phyloP scores from a whole-genome alignment of 176 grass and related monocot species.

The Areca catechu region DNA sequence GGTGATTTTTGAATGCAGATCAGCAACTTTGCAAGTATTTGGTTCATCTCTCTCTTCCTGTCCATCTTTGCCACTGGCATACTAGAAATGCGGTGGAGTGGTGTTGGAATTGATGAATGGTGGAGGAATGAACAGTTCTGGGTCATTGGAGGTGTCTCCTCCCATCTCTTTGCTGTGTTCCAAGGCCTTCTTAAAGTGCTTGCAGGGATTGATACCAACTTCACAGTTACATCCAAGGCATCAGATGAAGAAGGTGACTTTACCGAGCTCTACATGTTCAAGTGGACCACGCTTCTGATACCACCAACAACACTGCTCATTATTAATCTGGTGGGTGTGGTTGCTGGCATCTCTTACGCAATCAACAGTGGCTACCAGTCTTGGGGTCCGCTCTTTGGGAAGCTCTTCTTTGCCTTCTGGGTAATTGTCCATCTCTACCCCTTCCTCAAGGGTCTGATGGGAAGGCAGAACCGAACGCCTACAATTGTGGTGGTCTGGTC shows the following conservation, averaged over 20 bases:
- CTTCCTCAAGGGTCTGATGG: conserved; percentile 83
- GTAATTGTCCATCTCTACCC: conserved; percentile 74
- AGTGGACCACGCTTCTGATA: conserved; percentile 79
- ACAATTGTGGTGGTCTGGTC: conserved; percentile 77
- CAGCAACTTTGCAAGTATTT: conserved; percentile 72
- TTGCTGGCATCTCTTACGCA: conserved; percentile 66
- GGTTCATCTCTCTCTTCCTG: conserved; percentile 80
- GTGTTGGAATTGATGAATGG: conserved; percentile 75
- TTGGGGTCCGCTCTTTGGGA: conserved; percentile 76
- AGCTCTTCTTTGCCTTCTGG: conserved; percentile 79
- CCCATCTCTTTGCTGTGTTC: conserved; percentile 65
- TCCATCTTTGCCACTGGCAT: conserved; percentile 82
- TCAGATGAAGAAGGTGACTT: conserved; percentile 75
- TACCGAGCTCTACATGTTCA: conserved; percentile 62
- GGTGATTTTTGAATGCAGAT: conserved; percentile 43
- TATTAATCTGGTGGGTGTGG: conserved; percentile 61
- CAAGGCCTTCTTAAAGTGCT: conserved; percentile 75
- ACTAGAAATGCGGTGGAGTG: conserved; percentile 84
- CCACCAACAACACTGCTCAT: conserved; percentile 70
- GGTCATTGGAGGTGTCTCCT: conserved; percentile 78
- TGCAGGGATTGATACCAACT: conserved; percentile 70
- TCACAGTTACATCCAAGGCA: conserved; percentile 72
- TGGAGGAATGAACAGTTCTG: conserved; percentile 89
- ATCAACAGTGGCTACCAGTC: conserved; percentile 74
- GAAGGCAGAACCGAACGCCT: conserved; percentile 54